These are phyloP conservation scores for Pseudopithomyces chartarum DNA, from an alignment of 2,329 filamentous ascomycete species.

Conservation along the genomic window DNA sequence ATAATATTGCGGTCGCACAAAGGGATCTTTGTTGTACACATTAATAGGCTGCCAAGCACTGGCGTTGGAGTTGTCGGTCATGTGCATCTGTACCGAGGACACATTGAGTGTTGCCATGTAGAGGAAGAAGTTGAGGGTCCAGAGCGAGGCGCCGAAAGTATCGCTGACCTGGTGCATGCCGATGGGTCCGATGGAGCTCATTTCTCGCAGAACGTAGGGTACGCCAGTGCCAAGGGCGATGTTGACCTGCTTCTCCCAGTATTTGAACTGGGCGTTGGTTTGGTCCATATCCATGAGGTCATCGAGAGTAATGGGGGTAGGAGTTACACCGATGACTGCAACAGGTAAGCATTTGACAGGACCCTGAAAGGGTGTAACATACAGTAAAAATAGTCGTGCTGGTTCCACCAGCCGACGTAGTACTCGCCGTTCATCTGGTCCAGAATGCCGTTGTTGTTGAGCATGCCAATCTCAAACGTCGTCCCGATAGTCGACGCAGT, in stretches of 20 bases:
- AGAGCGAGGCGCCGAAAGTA: slow-evolving; percentile 56
- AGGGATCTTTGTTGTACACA: slow-evolving; percentile 46
- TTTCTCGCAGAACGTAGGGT: slow-evolving; percentile 58
- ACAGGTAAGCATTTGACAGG: slow-evolving; percentile 18
- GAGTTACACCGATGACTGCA: slow-evolving; percentile 53
- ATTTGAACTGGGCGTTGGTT: slow-evolving; percentile 54
- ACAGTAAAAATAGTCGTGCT: slow-evolving; percentile 61
- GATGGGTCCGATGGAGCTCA: slow-evolving; percentile 57
- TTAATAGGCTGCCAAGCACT: slow-evolving; percentile 56
- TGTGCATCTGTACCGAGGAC: slow-evolving; percentile 57
- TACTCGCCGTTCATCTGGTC: slow-evolving; percentile 41
- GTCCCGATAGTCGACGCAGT: slow-evolving; percentile 59
- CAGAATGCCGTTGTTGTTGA: slow-evolving; percentile 49
- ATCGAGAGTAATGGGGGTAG: slow-evolving; percentile 50
- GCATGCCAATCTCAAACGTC: slow-evolving; percentile 53
- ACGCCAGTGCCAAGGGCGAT: slow-evolving; percentile 49
- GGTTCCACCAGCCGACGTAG: slow-evolving; percentile 55
- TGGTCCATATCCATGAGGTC: slow-evolving; percentile 53
- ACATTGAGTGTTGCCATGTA: slow-evolving; percentile 56
- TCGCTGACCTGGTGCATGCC: slow-evolving; percentile 54
- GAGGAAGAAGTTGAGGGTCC: slow-evolving; percentile 59
- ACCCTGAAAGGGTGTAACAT: slow-evolving; percentile 10
- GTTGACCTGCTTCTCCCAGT: slow-evolving; percentile 52
- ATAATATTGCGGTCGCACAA: slow-evolving; percentile 57
- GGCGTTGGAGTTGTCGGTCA: slow-evolving; percentile 59